Percentiles rank a stretch among this genome's conserved stretches.
These are phyloP conservation scores for Gonapodya prolifera DNA, from an alignment of 192 early-diverging fungal species.

Conservation along the genomic window DNA sequence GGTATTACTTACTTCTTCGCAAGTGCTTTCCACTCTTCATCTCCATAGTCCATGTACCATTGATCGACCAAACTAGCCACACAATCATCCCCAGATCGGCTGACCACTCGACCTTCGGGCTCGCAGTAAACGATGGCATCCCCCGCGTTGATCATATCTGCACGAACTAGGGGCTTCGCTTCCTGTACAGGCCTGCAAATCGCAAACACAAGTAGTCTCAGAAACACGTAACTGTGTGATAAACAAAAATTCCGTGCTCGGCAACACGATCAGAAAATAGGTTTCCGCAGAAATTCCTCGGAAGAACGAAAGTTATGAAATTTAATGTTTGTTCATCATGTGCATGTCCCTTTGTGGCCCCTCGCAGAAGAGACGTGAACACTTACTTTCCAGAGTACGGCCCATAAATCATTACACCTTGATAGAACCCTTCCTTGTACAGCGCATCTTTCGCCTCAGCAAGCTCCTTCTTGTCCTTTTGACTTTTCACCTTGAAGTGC, in stretches of 20 bases:
- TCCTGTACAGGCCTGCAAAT: slow-evolving; percentile 60
- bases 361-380: slow-evolving; percentile 3
- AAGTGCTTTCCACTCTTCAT: slow-evolving; percentile 63
- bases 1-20: slow-evolving; percentile 38
- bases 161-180: slow-evolving; percentile 73
- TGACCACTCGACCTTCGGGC: slow-evolving; percentile 86
- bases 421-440: slow-evolving; percentile 98
- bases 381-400: slow-evolving; percentile 55
- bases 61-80: slow-evolving; percentile 91
- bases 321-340: slow-evolving; percentile 1
- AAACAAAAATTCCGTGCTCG: background rate
- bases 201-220: background rate
- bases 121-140: slow-evolving; percentile 85
- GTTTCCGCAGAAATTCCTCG: slow-evolving; percentile 7
- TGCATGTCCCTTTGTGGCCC: background rate
- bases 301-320: slow-evolving; percentile 17
- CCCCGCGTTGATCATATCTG: slow-evolving; percentile 53
- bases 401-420: slow-evolving; percentile 74
- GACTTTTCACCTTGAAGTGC: slow-evolving; percentile 88
- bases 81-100: slow-evolving; percentile 91
- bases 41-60: slow-evolving; percentile 99
- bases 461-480: slow-evolving; percentile 88
- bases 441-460: slow-evolving; percentile 84
- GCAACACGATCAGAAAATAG: background rate
- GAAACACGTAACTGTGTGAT: background rate